phyloP scores from a whole-genome alignment of 2,329 filamentous ascomycete genomes.

The Ceratocystis variospora region DNA sequence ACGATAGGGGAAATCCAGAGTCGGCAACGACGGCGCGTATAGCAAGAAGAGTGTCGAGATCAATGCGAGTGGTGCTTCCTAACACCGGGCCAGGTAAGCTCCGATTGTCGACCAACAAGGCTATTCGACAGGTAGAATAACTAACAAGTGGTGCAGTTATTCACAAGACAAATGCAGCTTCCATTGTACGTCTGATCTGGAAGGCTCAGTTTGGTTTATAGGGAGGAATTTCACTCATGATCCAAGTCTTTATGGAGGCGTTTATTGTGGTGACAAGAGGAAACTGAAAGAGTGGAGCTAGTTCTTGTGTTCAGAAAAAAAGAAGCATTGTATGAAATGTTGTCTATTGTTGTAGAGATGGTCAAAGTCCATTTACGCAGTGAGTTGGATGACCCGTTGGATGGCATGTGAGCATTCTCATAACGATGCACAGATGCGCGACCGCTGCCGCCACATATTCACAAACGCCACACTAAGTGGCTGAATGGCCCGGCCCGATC shows the following conservation, averaged over 20 bases:
- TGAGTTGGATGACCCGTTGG: no score
- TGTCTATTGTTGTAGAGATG: no score
- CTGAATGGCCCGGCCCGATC: background rate
- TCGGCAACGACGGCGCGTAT: background rate
- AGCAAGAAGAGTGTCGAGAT: background rate
- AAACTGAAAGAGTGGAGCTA: background rate
- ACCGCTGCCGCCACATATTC: background rate
- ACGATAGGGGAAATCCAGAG: background rate
- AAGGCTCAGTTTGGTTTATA: background rate
- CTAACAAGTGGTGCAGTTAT: background rate
- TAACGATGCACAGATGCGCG: background rate
- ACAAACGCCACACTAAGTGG: background rate
- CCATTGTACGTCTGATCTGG: background rate
- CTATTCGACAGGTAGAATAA: no score
- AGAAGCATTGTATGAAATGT: background rate
- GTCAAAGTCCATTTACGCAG: no score
- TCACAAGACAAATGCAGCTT: background rate
- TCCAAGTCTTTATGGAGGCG: background rate
- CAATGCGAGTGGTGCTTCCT: background rate
- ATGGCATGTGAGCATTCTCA: background rate
- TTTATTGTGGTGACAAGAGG: background rate
- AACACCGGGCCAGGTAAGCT: slow-evolving; percentile 10
- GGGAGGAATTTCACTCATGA: background rate
- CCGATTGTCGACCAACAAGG: background rate
- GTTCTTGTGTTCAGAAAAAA: background rate